These are phyloP conservation scores for Amoebophrya sp. DNA, from an alignment of 169 alveolate species.

Conservation along the genomic window DNA sequence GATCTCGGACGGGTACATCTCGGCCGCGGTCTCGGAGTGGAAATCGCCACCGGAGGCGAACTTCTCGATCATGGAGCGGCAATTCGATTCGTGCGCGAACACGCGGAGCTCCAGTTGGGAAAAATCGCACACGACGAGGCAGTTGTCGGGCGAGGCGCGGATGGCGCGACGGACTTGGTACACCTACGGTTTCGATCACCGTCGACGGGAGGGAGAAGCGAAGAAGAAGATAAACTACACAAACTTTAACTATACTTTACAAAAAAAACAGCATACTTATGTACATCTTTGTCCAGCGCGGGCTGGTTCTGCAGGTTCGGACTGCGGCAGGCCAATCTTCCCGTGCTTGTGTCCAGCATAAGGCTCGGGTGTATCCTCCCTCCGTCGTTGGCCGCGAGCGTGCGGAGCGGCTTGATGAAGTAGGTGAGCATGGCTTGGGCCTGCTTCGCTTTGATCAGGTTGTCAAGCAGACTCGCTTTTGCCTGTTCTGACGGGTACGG, in stretches of 20 bases:
- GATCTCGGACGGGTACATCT: constrained; percentile 47
- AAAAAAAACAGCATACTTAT: too few species aligned
- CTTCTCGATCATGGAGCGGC: constrained; percentile 54
- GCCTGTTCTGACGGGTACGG: background rate
- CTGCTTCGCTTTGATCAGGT: background rate
- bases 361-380: constrained; percentile 13
- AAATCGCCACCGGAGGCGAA: constrained; percentile 66
- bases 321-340: constrained; percentile 15
- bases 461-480: background rate
- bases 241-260: too few species aligned
- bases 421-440: background rate
- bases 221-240: too few species aligned
- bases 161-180: constrained; percentile 53
- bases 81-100: constrained; percentile 62
- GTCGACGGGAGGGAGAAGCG: too few species aligned
- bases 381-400: background rate
- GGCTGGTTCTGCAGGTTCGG: constrained; percentile 62
- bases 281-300: constrained; percentile 51
- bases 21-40: constrained; percentile 57
- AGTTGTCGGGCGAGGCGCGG: constrained; percentile 43
- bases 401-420: background rate
- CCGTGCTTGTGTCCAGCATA: constrained; percentile 10
- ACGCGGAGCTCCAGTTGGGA: constrained; percentile 59
- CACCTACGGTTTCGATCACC: too few species aligned
- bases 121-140: constrained; percentile 59